These are phyloP conservation scores for Russula emetica DNA, from an alignment of 768 basidiomycete species.

Conservation along the genomic window DNA sequence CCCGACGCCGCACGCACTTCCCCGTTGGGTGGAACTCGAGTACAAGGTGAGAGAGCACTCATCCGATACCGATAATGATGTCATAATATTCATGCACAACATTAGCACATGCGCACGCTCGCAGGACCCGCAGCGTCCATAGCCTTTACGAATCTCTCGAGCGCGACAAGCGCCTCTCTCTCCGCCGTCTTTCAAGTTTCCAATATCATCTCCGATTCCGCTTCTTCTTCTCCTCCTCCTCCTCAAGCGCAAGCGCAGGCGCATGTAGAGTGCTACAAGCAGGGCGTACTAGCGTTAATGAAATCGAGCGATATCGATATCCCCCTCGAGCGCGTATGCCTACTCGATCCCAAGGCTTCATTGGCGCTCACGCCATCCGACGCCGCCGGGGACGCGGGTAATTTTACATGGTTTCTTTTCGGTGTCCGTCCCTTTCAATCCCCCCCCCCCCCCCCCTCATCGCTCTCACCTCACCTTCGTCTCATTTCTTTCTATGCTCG, in stretches of 20 bases:
- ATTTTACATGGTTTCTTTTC: slow-evolving; percentile 87
- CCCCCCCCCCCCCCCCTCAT: neutral
- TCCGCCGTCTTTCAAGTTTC: slow-evolving; percentile 32
- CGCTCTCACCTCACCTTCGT: no score
- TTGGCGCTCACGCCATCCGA: slow-evolving; percentile 69
- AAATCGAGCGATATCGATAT: slow-evolving; percentile 37
- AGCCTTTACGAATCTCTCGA: slow-evolving; percentile 83
- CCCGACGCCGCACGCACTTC: no score
- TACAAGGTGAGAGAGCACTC: no score
- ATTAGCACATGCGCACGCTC: no score
- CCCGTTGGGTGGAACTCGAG: no score
- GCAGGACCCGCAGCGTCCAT: slow-evolving; percentile 54
- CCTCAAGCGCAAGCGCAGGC: neutral
- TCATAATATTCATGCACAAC: no score
- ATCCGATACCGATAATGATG: no score
- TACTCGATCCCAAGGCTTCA: slow-evolving; percentile 90
- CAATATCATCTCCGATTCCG: slow-evolving; percentile 26
- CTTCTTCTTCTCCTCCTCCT: neutral
- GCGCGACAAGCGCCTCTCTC: slow-evolving; percentile 58
- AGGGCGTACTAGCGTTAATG: slow-evolving; percentile 60
- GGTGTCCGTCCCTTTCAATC: slow-evolving; percentile 56
- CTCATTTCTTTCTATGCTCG: no score
- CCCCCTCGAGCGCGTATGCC: slow-evolving; percentile 63
- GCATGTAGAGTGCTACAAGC: slow-evolving; percentile 40
- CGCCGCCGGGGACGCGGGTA: slow-evolving; percentile 56